Evolutionary conservation across 2,329 filamentous ascomycete species (phyloP).

Genomic region (Fusarium graminum): DNA sequence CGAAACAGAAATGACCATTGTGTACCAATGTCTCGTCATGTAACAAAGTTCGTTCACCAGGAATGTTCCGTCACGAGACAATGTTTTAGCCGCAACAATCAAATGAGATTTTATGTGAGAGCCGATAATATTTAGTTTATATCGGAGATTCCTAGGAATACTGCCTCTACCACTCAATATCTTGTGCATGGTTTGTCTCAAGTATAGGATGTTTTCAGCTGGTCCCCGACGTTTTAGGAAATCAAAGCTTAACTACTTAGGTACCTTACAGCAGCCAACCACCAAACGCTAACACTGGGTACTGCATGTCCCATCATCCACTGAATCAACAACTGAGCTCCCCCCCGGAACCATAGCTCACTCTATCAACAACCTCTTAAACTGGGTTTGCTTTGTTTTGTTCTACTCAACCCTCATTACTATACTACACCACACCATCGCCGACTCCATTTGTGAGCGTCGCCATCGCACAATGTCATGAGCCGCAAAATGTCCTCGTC

Average conservation of each 20-base stretch:
- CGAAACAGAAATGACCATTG: background rate
- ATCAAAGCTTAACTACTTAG: conserved; percentile 8
- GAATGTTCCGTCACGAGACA: conserved; percentile 14
- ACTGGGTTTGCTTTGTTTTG: background rate
- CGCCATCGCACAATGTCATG: conserved; percentile 53
- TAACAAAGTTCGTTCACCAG: background rate
- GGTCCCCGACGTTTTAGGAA: conserved; percentile 31
- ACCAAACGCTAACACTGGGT: background rate
- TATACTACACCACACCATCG: background rate
- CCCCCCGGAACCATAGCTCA: background rate
- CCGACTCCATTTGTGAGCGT: conserved; percentile 37
- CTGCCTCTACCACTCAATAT: background rate
- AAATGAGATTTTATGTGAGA: background rate
- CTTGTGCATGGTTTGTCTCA: conserved; percentile 9
- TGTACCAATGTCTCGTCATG: background rate
- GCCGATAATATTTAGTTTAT: too few relatives aligned
- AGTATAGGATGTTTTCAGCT: conserved; percentile 22
- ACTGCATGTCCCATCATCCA: conserved; percentile 19
- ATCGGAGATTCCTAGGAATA: too few relatives aligned
- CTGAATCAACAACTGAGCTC: conserved; percentile 2
- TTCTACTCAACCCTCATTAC: background rate
- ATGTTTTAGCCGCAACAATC: conserved; percentile 17
- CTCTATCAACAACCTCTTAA: conserved; percentile 6
- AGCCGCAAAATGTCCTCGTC: conserved; percentile 60
- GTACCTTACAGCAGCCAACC: conserved; percentile 9